Base-by-base conservation (phyloP, 306 rosid species). In the Arachis hypogaea region DNA sequence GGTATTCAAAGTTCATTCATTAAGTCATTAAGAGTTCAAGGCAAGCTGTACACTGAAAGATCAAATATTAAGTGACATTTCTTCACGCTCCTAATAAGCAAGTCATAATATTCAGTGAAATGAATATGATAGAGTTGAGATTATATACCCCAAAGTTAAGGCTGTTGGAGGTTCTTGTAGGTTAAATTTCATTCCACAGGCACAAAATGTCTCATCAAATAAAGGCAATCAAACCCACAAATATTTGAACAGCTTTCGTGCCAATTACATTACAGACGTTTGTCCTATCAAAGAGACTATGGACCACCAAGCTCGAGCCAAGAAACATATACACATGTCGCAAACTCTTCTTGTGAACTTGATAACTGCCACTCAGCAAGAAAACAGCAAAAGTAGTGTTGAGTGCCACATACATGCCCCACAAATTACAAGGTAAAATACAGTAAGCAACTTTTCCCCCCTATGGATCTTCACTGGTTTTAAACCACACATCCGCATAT, bases 341-440 rank as follows among this genome's bases (percentile, higher is more conserved):
- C 74, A 70, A 69, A 49, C 60, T 58, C 43, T 52, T 43, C 61
- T 57, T 64, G 57, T 11, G 63, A 41, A 81, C 55, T 11, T 12
- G 56, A 71, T 71, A 52, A 66, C 29, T n/a, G 38, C 33, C n/a
- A 44, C 1, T 42, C 1, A 14, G 30, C 66, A 61, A 29, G 41
- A 12, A 63, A 45, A 7, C 22, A 1, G 52, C 57, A 52, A 49
- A 58, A 50, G 66, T 22, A 58, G 76, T 58, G 12, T 57, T 45
- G 45, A 33, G 63, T 40, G 63, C 61, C 57, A 69, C 82, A 63
- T 33, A 33, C 38, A 33, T 33, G 38, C 38, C 4, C 28, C 57
- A 69, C 82, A 63, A 67, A 50, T 44, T 18, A 36, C 11, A 5
- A 72, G 60, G 38, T 57, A 59, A 59, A 56, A 63, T 49, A 47